These are phyloP conservation scores for Boletellus ananas DNA, from an alignment of 768 basidiomycete species.

Conservation along the genomic window DNA sequence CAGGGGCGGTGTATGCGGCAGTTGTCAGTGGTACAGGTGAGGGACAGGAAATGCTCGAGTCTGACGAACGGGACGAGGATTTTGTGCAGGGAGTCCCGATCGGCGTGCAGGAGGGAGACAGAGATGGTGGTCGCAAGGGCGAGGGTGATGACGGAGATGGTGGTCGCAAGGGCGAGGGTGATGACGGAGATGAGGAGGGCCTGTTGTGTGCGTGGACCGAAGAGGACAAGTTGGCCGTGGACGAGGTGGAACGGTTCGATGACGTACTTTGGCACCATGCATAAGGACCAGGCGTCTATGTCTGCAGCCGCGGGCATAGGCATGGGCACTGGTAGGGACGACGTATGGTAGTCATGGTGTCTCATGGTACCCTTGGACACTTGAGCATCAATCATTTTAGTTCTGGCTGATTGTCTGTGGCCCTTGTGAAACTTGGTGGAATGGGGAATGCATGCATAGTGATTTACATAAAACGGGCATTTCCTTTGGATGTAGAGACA, in stretches of 20 bases:
- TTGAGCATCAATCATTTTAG: too few relatives aligned
- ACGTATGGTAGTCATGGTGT: background rate
- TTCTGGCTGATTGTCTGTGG: too few relatives aligned
- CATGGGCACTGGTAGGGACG: background rate
- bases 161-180: background rate
- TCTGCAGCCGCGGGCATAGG: background rate
- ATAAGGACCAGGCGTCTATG: constrained; percentile 28
- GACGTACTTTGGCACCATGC: constrained; percentile 33
- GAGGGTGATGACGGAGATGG: background rate
- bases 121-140: background rate
- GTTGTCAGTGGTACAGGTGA: background rate
- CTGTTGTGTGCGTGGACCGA: constrained; percentile 26
- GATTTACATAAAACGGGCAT: too few relatives aligned
- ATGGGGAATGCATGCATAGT: too few relatives aligned
- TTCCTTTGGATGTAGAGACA: too few relatives aligned
- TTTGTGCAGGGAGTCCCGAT: constrained; percentile 41
- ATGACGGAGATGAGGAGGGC: constrained; percentile 9
- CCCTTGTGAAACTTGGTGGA: too few relatives aligned
- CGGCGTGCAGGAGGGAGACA: background rate
- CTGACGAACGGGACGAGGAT: constrained; percentile 69
- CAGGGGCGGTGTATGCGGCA: background rate
- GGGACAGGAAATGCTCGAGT: constrained; percentile 40
- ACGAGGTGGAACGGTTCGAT: constrained; percentile 32
- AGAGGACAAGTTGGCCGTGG: constrained; percentile 29
- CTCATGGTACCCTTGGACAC: too few relatives aligned